Base-by-base conservation (phyloP, 2,329 filamentous ascomycete species). In the Colletotrichum lini region DNA sequence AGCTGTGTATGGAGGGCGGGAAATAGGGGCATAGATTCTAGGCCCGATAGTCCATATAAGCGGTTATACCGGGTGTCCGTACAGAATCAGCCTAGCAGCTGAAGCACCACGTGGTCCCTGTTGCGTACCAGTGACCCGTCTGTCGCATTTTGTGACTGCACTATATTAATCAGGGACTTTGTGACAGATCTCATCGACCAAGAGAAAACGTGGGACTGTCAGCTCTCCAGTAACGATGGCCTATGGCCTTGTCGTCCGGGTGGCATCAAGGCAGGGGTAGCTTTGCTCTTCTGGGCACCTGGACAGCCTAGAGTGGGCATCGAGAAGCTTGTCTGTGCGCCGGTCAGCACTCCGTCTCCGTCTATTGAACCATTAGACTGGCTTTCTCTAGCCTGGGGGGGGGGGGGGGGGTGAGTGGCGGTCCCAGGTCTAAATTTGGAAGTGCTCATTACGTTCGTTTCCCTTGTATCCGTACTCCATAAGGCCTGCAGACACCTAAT, bases 161-260 rank as follows among this genome's bases (percentile, higher is more conserved):
- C 21, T 13, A 15, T 58, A 10, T 35, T 35, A 10, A 38, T 38
- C 35, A 38, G 35, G 8, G 35, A 23, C 23, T 21, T n/a, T 30
- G 35, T 40, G 45, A 58, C 30, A 58, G 45, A 50, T 69, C 65
- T 58, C 59, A 35, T 60, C 59, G 18, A 59, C 21, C 47, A 44
- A 70, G 42, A 54, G 35, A 57, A 70, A 72, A 72, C 69, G 54
- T 72, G 69, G 69, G 35, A 64, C 47, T 59, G 65, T 64, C 40
- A 65, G 30, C 49, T 70, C 26, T 70, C 66, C 42, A 58, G 44
- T 58, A 21, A 23, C 40, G 64, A n/a, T 47, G 45, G 23, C 23
- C 21, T 26, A n/a, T n/a, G 44, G 16, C 58, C 40, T 54, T 53
- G 53, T 15, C 54, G 40, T 47, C 44, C 45, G 5, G n/a, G 35